phyloP scores from a whole-genome alignment of 192 early-diverging fungal genomes.

The Backusella luteola region DNA sequence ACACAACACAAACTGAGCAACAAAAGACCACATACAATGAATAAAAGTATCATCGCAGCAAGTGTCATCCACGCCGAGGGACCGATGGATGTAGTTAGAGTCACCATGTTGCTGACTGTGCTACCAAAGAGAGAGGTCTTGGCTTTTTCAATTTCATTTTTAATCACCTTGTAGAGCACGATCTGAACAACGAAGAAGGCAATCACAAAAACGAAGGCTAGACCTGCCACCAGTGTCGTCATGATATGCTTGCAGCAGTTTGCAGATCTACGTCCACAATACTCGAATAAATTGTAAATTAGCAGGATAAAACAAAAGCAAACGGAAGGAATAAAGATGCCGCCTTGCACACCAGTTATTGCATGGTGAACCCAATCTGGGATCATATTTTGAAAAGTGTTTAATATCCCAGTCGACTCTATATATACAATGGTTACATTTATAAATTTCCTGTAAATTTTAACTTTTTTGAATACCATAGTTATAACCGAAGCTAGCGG shows the following conservation, averaged over 20 bases:
- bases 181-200: slow-evolving; percentile 4
- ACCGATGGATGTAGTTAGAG: not conserved
- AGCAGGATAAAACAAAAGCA: slow-evolving; percentile 8
- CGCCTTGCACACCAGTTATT: not conserved
- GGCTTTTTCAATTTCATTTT: slow-evolving; percentile 3
- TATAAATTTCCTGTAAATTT: not conserved
- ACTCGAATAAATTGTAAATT: not conserved
- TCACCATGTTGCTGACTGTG: not conserved
- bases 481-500: not conserved
- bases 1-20: slow-evolving; percentile 5
- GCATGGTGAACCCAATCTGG: not conserved
- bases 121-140: not conserved
- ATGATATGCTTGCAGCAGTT: slow-evolving; percentile 4
- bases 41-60: not conserved
- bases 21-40: not conserved
- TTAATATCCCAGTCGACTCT: not conserved
- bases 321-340: not conserved
- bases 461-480: not conserved
- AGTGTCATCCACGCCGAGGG: not conserved
- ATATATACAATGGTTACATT: not conserved
- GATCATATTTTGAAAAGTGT: not conserved
- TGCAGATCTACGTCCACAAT: not conserved
- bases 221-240: not conserved
- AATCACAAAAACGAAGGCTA: slow-evolving; percentile 3
- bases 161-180: not conserved